Evolutionary conservation across 2,329 filamentous ascomycete species (phyloP).

Genomic region (Didymella keratinophila): DNA sequence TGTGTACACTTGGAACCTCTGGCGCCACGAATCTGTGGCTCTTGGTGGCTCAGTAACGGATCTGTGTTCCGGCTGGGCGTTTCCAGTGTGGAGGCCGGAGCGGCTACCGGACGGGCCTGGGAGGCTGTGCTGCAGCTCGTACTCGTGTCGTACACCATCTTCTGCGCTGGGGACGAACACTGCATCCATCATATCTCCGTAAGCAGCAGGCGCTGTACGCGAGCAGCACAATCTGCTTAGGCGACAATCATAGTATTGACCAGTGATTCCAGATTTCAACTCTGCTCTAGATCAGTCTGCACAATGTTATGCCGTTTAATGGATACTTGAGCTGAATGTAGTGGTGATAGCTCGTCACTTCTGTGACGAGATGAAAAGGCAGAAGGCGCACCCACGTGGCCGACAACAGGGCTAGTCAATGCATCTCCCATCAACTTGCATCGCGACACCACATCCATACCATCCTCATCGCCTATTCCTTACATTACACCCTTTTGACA

Average conservation of each 20-base stretch:
- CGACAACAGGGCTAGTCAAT: conserved; percentile 9
- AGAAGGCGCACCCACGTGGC: background rate
- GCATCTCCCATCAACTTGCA: background rate
- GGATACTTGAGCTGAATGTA: no score
- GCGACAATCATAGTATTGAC: background rate
- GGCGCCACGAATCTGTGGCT: conserved; percentile 18
- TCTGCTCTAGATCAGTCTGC: background rate
- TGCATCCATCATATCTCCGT: background rate
- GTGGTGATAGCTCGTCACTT: background rate
- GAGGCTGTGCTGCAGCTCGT: conserved; percentile 7
- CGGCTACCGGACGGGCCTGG: background rate
- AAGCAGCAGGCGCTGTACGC: background rate
- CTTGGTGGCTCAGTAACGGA: conserved; percentile 22
- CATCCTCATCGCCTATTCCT: conserved; percentile 21
- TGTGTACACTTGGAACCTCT: conserved; percentile 4
- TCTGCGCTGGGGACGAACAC: background rate
- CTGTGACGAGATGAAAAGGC: background rate
- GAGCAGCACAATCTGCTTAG: background rate
- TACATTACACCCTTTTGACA: conserved; percentile 10
- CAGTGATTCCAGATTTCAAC: no score
- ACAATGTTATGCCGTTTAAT: no score
- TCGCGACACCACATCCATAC: conserved; percentile 16
- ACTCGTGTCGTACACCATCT: background rate
- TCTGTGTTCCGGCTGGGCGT: conserved; percentile 16
- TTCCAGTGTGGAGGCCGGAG: background rate